Conservation (phyloP, 176 grass and related monocot species). For the Saccharum spontaneum region DNA sequence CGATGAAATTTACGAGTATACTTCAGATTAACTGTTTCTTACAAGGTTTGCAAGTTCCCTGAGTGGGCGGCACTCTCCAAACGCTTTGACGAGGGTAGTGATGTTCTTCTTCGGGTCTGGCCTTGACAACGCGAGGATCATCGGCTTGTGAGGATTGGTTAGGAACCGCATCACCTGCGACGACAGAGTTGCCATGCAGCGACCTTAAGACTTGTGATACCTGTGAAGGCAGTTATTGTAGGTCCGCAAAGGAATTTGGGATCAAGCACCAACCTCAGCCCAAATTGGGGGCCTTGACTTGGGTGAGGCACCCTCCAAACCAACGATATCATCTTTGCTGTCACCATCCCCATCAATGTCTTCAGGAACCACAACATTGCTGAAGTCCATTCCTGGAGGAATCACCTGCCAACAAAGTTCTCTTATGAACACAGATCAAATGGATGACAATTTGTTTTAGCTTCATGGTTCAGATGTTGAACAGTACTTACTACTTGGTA, state of each 20-base stretch:
- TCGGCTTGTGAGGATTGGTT: constrained; percentile 96
- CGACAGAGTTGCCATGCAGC: constrained; percentile 14
- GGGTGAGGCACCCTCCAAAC: constrained; percentile 63
- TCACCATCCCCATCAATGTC: constrained; percentile 82
- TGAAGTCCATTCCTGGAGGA: constrained; percentile 99
- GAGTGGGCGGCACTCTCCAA: constrained; percentile 82
- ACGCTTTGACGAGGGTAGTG: constrained; percentile 92
- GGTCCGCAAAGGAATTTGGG: not conserved
- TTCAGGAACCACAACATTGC: constrained; percentile 75
- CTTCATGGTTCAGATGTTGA: not conserved
- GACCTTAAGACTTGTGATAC: not conserved
- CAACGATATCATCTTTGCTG: constrained; percentile 59
- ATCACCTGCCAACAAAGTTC: constrained; percentile 68
- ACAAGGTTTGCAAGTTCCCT: constrained; percentile 97
- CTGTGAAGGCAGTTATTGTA: not conserved
- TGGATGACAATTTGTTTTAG: not conserved
- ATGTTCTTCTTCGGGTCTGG: constrained; percentile 98
- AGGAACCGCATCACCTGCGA: constrained; percentile 83
- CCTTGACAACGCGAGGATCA: constrained; percentile 86
- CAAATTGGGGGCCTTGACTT: constrained; percentile 79
- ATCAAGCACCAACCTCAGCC: constrained; percentile 66
- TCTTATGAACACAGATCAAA: not conserved
- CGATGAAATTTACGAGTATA: not conserved
- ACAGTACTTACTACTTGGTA: not conserved
- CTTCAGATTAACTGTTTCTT: constrained; percentile 41